A percentile compares a stretch with the other conserved stretches of the same genome.
phyloP scores from a whole-genome alignment of 1,284 basidiomycete genomes.

The Cryptococcus depauperatus region DNA sequence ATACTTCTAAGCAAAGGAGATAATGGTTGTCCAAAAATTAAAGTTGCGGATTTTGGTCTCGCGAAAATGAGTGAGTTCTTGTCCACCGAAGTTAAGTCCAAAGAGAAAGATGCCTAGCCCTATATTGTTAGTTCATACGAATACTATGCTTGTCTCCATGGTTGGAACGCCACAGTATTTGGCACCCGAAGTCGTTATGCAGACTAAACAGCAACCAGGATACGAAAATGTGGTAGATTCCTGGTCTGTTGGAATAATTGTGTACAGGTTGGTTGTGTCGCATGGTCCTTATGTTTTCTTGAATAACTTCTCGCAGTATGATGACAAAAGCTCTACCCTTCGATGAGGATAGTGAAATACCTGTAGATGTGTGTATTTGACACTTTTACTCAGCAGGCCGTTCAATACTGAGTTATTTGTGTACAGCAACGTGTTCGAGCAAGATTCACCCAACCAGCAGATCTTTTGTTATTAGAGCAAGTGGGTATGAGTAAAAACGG shows the following conservation, averaged over 20 bases:
- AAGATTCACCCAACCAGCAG: slow-evolving; percentile 55
- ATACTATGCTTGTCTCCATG: slow-evolving; percentile 43
- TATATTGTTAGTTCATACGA: slow-evolving; percentile 25
- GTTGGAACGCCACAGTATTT: slow-evolving; percentile 46
- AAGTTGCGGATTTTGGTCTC: slow-evolving; percentile 83
- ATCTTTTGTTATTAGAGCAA: slow-evolving; percentile 53
- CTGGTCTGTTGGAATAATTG: slow-evolving; percentile 87
- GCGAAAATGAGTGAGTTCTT: slow-evolving; percentile 67
- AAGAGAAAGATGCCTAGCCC: slow-evolving; percentile 3
- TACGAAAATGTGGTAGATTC: slow-evolving; percentile 79
- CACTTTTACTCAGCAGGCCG: not conserved
- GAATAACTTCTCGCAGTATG: slow-evolving; percentile 39
- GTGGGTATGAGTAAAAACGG: slow-evolving; percentile 44
- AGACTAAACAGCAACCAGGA: slow-evolving; percentile 54
- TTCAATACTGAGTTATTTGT: slow-evolving; percentile 4
- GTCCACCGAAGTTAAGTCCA: slow-evolving; percentile 10
- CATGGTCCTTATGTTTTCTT: too few species aligned
- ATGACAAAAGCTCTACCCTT: slow-evolving; percentile 42
- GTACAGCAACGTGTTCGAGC: slow-evolving; percentile 48
- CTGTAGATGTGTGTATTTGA: slow-evolving; percentile 26
- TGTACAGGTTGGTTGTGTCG: slow-evolving; percentile 77
- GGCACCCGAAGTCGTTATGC: slow-evolving; percentile 59
- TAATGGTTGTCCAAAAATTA: slow-evolving; percentile 25
- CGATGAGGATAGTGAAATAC: slow-evolving; percentile 43
- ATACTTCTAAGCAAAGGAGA: slow-evolving; percentile 38